Evolutionary conservation across 1,139 yeast genomes (phyloP).

Genomic region (Magnusiomyces fungicola): DNA sequence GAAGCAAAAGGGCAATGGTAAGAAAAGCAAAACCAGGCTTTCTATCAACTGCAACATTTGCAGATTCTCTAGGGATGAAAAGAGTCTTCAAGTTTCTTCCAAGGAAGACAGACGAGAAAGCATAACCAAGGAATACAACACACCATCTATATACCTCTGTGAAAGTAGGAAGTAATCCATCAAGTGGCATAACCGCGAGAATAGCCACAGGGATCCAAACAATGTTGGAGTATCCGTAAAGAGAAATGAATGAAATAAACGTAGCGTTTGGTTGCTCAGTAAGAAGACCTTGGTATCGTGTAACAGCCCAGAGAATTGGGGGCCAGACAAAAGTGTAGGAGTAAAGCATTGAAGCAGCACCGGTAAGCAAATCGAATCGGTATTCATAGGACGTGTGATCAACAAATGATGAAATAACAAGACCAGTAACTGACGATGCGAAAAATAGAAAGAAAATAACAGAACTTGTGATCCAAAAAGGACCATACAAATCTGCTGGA

Average conservation of each 20-base stretch:
- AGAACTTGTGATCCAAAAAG: constrained; percentile 79
- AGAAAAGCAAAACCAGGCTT: constrained; percentile 30
- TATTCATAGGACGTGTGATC: constrained; percentile 40
- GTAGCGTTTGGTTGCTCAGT: constrained; percentile 28
- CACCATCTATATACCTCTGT: constrained; percentile 35
- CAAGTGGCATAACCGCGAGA: constrained; percentile 39
- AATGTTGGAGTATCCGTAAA: constrained; percentile 73
- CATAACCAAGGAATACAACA: constrained; percentile 33
- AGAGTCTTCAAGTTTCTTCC: constrained; percentile 32
- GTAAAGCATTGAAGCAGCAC: constrained; percentile 59
- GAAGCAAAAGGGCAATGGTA: constrained; percentile 29
- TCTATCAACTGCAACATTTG: constrained; percentile 23
- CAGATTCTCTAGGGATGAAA: constrained; percentile 27
- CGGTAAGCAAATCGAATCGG: constrained; percentile 54
- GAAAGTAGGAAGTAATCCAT: constrained; percentile 29
- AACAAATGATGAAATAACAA: constrained; percentile 22
- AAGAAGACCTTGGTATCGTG: constrained; percentile 36
- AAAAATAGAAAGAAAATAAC: constrained; percentile 66
- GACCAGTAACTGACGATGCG: constrained; percentile 57
- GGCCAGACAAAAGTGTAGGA: constrained; percentile 69
- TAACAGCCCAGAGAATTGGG: constrained; percentile 40
- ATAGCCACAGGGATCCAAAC: constrained; percentile 76
- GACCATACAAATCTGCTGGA: constrained; percentile 64
- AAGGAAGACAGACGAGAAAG: constrained; percentile 33
- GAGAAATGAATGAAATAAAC: constrained; percentile 43